Evolutionary conservation across 805 yeast species (phyloP), one percentile per base, ranked within the genome.

Genomic region (Metschnikowia similis): DNA sequence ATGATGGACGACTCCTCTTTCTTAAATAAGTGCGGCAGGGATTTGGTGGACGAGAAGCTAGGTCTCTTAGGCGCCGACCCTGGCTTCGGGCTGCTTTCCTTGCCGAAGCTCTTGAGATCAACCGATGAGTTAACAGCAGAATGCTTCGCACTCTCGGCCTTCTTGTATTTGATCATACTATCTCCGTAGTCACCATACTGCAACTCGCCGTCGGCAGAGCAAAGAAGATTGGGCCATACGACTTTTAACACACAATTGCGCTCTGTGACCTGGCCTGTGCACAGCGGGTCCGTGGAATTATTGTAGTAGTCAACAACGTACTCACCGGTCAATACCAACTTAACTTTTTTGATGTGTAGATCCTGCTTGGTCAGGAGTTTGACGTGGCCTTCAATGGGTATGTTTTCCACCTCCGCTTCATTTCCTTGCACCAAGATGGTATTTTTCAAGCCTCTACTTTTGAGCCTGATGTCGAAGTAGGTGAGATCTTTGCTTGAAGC

Each of bases 181-280:
- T 74, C 75, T 13, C 79, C 78, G 54, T 75, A 76, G 47, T 69
- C 64, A 2, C 81, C 80, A 45, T 60, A 66, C 7, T 56, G 49
- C 4, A 77, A 60, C 3, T 43, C 52, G 1, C 82, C 83, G 5
- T 67, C 62, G 1, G 70, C 59, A 38, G 60, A 55, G 11, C 71
- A 67, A 39, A 80, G 62, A 34, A 80, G 61, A 53, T 80, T 80
- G 44, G 66, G 64, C 84, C 84, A 80, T 14, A 69, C 73, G 27
- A 71, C 77, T 29, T 66, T 62, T 41, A 80, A 55, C 6, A 74
- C 71, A 39, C 72, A 67, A 14, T 66, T 60, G 27, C 72, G 65
- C 41, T 75, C 80, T 29, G 62, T 52, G 13, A 72, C 66, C 35
- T 71, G 72, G 39, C 66, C 69, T 0, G 63, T 62, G 7, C 66